Base-by-base conservation (phyloP, 495 filamentous ascomycete genomes). In the Aspergillus steynii region DNA sequence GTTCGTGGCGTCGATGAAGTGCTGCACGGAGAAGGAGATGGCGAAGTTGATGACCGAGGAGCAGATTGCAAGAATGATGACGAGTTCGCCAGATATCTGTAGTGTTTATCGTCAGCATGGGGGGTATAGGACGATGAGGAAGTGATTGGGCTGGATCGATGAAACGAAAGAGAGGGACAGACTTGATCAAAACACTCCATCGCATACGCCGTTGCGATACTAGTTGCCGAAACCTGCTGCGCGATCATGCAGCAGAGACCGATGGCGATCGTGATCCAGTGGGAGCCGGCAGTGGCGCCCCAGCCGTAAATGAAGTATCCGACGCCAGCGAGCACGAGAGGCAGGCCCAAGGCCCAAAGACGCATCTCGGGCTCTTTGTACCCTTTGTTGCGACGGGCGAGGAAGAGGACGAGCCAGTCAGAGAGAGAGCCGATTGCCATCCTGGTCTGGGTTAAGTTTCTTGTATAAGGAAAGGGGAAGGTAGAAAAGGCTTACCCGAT, bases 121-220 rank as follows among this genome's bases (percentile, higher is more conserved):
- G 31, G 37, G 20, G 20, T 20, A 20, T 20, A 20, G 20, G 20
- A 20, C 20, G 20, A 20, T 20, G 20, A 20, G 37, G 10, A 14
- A 9, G 14, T 25, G 2, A 26, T 4, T 50, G 14, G 34, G 5
- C 8, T 48, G 28, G 26, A 28, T 55, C 12, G 26, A 37, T 34
- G 29, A 42, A 26, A n/a, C 5, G 37, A n/a, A 31, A n/a, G 8
- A n/a, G 29, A 20, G 12, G 47, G 26, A 59, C 68, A 50, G 50
- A 73, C 71, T 57, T 63, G 62, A 50, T 74, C 71, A 28, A 73
- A 74, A 45, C 70, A 75, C 50, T 77, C 74, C 68, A 77, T 74
- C 1, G 73, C 74, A 68, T 75, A 77, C 9, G 71, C 71, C 4
- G 73, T 74, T n/a, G 73, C 74, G 54, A 76, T 63, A 59, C 70